Evolutionary conservation across 1,284 basidiomycete species (phyloP).

Genomic region (Rhodotorula sp.): DNA sequence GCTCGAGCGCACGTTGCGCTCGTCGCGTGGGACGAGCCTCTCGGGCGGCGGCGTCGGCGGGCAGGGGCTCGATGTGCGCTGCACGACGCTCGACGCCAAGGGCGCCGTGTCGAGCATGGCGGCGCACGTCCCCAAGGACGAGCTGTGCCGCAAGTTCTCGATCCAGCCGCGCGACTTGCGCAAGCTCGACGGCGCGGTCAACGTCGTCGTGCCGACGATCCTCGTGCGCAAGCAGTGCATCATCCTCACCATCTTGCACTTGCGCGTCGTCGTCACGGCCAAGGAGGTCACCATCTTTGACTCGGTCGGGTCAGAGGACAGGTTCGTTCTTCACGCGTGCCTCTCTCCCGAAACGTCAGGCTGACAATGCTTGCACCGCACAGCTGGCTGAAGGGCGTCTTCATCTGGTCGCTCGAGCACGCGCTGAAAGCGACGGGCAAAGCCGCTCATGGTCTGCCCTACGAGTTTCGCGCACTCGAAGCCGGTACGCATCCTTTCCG

Average conservation of each 20-base stretch:
- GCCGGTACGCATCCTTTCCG: slow-evolving; percentile 58
- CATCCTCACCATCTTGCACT: slow-evolving; percentile 88
- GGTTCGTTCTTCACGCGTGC: not conserved
- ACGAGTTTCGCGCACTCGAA: slow-evolving; percentile 91
- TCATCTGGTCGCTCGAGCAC: slow-evolving; percentile 86
- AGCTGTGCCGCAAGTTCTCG: slow-evolving; percentile 81
- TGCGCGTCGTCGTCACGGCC: slow-evolving; percentile 89
- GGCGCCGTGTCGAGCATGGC: slow-evolving; percentile 78
- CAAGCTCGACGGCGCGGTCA: slow-evolving; percentile 94
- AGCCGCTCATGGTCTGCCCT: slow-evolving; percentile 60
- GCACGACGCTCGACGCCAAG: slow-evolving; percentile 39
- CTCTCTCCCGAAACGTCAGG: too few species aligned
- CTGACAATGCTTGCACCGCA: not conserved
- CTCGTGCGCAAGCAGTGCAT: slow-evolving; percentile 84
- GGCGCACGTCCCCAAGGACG: slow-evolving; percentile 84
- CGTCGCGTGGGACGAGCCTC: slow-evolving; percentile 9
- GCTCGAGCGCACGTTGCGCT: slow-evolving; percentile 34
- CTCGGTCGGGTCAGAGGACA: slow-evolving; percentile 79
- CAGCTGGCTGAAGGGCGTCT: slow-evolving; percentile 72
- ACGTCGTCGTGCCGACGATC: slow-evolving; percentile 65
- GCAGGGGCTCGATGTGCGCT: slow-evolving; percentile 27
- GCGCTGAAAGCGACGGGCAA: slow-evolving; percentile 68
- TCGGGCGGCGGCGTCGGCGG: slow-evolving; percentile 11
- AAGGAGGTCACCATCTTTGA: slow-evolving; percentile 92
- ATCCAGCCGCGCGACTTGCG: slow-evolving; percentile 87